A percentile compares a stretch with the other conserved stretches of the same genome.
These are phyloP conservation scores for Ceratobasidium sp. DNA, from an alignment of 1,284 basidiomycete species.

Conservation along the genomic window DNA sequence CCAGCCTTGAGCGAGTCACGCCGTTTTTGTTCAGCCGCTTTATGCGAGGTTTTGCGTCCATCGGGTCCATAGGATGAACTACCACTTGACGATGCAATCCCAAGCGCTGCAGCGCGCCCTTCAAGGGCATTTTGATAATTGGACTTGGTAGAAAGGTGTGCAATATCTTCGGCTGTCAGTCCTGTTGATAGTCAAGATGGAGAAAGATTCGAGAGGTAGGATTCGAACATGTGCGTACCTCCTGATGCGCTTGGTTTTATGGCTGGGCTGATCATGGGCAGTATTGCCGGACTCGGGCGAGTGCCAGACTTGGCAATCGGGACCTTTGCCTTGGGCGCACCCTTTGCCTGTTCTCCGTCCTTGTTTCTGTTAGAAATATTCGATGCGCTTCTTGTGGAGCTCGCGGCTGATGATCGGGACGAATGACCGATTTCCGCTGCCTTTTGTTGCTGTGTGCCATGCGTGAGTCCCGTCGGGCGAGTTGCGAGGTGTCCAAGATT, in stretches of 20 bases:
- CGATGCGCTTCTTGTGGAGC: constrained; percentile 18
- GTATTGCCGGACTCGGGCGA: constrained; percentile 35
- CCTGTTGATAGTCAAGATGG: constrained; percentile 20
- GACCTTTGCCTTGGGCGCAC: constrained; percentile 36
- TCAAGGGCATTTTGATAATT: constrained; percentile 45
- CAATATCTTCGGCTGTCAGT: constrained; percentile 43
- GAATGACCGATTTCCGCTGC: constrained; percentile 30
- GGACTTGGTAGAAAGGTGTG: constrained; percentile 45
- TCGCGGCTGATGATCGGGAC: constrained; percentile 12
- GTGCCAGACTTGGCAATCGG: constrained; percentile 20
- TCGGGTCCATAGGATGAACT: constrained; percentile 45
- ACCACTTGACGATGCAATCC: constrained; percentile 22
- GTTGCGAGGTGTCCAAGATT: constrained; percentile 70
- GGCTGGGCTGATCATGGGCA: constrained; percentile 53
- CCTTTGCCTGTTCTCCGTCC: constrained; percentile 16
- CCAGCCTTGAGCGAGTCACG: constrained; percentile 95
- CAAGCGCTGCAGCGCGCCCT: constrained; percentile 40
- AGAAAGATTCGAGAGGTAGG: not conserved
- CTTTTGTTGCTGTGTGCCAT: constrained; percentile 37
- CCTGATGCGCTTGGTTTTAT: constrained; percentile 76
- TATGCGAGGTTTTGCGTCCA: constrained; percentile 89
- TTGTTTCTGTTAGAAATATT: constrained; percentile 45
- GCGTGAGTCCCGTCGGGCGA: constrained; percentile 55
- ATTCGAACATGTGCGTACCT: constrained; percentile 40
- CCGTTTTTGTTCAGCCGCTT: constrained; percentile 96